These are phyloP conservation scores for Lichenothelia convexa DNA, from an alignment of 495 filamentous ascomycete species.

Conservation along the genomic window DNA sequence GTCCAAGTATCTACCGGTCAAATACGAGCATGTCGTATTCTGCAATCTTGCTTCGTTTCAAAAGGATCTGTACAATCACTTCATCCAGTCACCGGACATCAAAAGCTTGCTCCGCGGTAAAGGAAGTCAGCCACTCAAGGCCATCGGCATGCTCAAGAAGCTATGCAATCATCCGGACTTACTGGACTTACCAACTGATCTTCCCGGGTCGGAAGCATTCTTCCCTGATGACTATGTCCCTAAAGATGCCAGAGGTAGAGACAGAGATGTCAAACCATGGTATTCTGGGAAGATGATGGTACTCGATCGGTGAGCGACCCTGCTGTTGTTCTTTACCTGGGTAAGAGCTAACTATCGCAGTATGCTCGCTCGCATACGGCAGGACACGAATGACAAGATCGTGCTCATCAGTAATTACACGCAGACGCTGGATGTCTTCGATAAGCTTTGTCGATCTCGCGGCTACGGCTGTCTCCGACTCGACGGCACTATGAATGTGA, in stretches of 20 bases:
- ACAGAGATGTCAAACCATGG: slow-evolving; percentile 86
- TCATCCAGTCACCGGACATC: slow-evolving; percentile 90
- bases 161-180: slow-evolving; percentile 97
- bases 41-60: slow-evolving; percentile 92
- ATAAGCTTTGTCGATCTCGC: slow-evolving; percentile 69
- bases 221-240: slow-evolving; percentile 81
- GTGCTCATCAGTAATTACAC: slow-evolving; percentile 98
- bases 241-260: slow-evolving; percentile 70
- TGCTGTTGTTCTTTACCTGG: not conserved
- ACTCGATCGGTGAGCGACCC: slow-evolving; percentile 44
- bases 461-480: slow-evolving; percentile 75
- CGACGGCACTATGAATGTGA: slow-evolving; percentile 94
- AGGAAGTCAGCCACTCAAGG: slow-evolving; percentile 88
- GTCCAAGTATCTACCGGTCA: slow-evolving; percentile 93
- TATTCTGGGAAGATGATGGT: slow-evolving; percentile 98
- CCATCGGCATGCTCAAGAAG: slow-evolving; percentile 92
- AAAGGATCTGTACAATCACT: slow-evolving; percentile 82
- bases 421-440: slow-evolving; percentile 88
- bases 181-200: slow-evolving; percentile 62
- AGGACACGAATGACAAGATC: slow-evolving; percentile 98
- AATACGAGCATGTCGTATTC: slow-evolving; percentile 99
- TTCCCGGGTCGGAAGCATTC: slow-evolving; percentile 67
- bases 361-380: slow-evolving; percentile 91
- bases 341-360: slow-evolving; percentile 2
- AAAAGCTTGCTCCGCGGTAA: slow-evolving; percentile 83